phyloP scores from a whole-genome alignment of 129 eudicot genomes.

The Flaveria bidentis region DNA sequence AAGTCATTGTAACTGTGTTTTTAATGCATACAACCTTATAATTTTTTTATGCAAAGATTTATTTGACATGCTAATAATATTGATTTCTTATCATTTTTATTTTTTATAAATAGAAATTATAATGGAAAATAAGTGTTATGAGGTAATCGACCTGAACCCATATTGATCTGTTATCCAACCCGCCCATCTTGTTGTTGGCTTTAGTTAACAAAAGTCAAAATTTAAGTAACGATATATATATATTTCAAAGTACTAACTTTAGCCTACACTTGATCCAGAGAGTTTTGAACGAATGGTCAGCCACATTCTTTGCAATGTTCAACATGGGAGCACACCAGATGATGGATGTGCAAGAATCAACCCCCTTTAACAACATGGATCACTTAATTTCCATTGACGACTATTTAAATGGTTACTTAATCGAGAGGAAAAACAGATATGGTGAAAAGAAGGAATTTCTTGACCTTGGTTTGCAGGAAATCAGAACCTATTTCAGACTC shows the following conservation, averaged over 20 bases:
- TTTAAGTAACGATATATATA: background rate
- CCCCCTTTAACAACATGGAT: constrained; percentile 47
- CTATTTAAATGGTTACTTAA: constrained; percentile 78
- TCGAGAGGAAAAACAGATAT: constrained; percentile 75
- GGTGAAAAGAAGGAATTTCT: constrained; percentile 85
- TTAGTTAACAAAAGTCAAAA: background rate
- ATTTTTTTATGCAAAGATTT: background rate
- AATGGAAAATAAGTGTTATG: background rate
- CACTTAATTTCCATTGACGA: constrained; percentile 83
- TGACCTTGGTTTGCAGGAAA: constrained; percentile 93
- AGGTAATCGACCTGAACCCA: background rate
- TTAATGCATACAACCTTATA: background rate
- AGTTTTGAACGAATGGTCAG: constrained; percentile 87
- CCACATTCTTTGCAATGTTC: constrained; percentile 75
- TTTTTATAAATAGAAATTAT: background rate
- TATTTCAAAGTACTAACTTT: constrained; percentile 18
- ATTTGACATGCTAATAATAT: background rate
- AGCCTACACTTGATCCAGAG: constrained; percentile 43
- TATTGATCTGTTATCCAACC: background rate
- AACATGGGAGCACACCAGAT: constrained; percentile 68
- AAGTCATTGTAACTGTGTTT: background rate
- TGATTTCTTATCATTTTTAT: background rate
- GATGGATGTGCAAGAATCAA: constrained; percentile 45
- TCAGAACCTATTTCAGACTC: constrained; percentile 81
- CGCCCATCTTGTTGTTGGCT: background rate